These are phyloP conservation scores for Alloteropsis angusta DNA, from an alignment of 202 grass and related monocot species.

Conservation along the genomic window DNA sequence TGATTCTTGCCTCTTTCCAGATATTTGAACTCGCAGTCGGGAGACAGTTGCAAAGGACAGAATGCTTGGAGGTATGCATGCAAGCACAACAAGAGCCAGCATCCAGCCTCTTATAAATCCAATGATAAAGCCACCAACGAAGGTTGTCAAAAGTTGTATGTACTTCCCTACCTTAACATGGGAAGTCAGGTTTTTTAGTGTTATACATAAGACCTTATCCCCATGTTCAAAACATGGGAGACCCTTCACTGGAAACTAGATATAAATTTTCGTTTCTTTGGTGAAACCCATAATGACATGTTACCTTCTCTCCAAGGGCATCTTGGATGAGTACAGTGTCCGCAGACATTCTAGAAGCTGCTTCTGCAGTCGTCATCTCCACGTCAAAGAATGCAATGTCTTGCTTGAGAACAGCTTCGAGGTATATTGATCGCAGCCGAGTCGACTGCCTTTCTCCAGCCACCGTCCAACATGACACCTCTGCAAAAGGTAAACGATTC, in stretches of 20 bases:
- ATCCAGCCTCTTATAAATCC: conserved; percentile 72
- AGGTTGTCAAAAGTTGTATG: conserved; percentile 51
- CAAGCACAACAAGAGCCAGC: conserved; percentile 56
- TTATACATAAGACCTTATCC: not conserved
- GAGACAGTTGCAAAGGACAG: conserved; percentile 46
- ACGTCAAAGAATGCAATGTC: conserved; percentile 85
- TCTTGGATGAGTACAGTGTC: conserved; percentile 84
- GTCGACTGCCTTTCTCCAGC: conserved; percentile 74
- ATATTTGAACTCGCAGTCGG: conserved; percentile 39
- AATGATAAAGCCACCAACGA: conserved; percentile 58
- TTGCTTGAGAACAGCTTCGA: conserved; percentile 60
- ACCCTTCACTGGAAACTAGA: not conserved
- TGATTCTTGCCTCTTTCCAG: conserved; percentile 41
- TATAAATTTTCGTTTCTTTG: not conserved
- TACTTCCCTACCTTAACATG: conserved; percentile 66
- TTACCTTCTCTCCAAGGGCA: conserved; percentile 90
- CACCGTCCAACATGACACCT: conserved; percentile 88
- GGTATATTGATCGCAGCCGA: conserved; percentile 56
- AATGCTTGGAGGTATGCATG: conserved; percentile 39
- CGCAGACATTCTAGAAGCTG: conserved; percentile 53
- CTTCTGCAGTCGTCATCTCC: conserved; percentile 85
- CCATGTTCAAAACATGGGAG: conserved; percentile 1
- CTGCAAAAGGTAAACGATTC: conserved; percentile 31
- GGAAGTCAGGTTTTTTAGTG: not conserved
- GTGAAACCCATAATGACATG: not conserved